phyloP scores from a whole-genome alignment of 371 early-diverging fungal species.

The Amoeboaphelidium protococcarum region DNA sequence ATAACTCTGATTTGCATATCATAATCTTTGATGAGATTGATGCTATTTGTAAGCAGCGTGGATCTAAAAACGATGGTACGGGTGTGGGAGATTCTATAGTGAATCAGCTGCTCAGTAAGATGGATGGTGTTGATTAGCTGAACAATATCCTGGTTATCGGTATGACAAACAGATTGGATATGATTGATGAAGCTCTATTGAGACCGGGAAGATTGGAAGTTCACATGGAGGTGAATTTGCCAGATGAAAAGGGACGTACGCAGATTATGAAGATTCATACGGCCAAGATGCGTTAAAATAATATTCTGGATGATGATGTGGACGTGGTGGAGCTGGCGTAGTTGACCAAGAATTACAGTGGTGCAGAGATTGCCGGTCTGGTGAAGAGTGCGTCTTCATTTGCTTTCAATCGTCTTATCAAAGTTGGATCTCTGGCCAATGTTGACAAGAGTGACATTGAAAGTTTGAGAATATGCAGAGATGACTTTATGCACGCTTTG shows the following conservation, averaged over 20 bases:
- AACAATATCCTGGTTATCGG: constrained; percentile 39
- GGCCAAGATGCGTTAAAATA: constrained; percentile 50
- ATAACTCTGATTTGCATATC: constrained; percentile 22
- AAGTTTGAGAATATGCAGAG: constrained; percentile 60
- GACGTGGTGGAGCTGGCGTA: constrained; percentile 63
- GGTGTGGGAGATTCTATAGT: constrained; percentile 35
- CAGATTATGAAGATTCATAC: constrained; percentile 16
- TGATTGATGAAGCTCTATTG: constrained; percentile 32
- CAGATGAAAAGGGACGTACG: constrained; percentile 16
- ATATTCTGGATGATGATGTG: constrained; percentile 67
- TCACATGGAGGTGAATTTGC: constrained; percentile 27
- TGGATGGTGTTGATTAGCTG: constrained; percentile 42
- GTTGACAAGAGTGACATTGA: constrained; percentile 56
- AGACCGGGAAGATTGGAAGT: constrained; percentile 41
- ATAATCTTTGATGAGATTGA: constrained; percentile 43
- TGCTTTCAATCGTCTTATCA: constrained; percentile 93
- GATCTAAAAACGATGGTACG: constrained; percentile 29
- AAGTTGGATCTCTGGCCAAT: constrained; percentile 51
- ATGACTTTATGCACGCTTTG: constrained; percentile 81
- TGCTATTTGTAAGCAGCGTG: constrained; percentile 27
- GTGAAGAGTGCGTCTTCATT: constrained; percentile 96
- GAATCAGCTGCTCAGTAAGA: constrained; percentile 32
- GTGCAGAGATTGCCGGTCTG: constrained; percentile 96
- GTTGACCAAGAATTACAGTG: constrained; percentile 95
- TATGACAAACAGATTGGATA: constrained; percentile 27